Percentiles rank a stretch among this genome's conserved stretches.
phyloP scores from a whole-genome alignment of 352 stramenopile species.

The Globisporangium spiculum region DNA sequence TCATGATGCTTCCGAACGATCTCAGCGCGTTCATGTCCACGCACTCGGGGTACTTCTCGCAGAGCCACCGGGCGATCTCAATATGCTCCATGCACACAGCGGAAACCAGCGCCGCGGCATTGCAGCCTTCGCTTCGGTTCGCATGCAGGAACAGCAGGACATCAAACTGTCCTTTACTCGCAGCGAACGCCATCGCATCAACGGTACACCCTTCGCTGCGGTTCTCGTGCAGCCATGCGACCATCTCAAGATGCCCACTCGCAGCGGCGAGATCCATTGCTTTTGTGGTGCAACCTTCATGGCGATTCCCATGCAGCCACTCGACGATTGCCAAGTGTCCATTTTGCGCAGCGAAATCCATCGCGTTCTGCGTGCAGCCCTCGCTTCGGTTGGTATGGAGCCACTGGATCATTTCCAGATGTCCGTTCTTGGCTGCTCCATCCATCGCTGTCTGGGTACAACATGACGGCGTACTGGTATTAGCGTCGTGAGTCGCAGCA shows the following conservation, averaged over 20 bases:
- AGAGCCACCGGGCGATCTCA: neutral
- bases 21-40: neutral
- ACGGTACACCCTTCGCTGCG: neutral
- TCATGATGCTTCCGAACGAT: neutral
- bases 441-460: neutral
- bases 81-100: neutral
- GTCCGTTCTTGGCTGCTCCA: neutral
- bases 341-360: neutral
- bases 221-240: neutral
- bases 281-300: slow-evolving; percentile 42
- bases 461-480: neutral
- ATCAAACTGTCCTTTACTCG: neutral
- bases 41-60: neutral
- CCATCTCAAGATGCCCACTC: neutral
- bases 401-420: neutral
- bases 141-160: neutral
- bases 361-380: neutral
- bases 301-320: slow-evolving; percentile 64
- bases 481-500: neutral
- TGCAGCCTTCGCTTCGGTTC: neutral
- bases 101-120: neutral
- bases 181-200: neutral
- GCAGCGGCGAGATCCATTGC: neutral
- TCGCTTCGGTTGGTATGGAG: neutral
- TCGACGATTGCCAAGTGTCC: slow-evolving; percentile 34